Conservation (phyloP, 495 filamentous ascomycete species). For the Tuber melanosporum region DNA sequence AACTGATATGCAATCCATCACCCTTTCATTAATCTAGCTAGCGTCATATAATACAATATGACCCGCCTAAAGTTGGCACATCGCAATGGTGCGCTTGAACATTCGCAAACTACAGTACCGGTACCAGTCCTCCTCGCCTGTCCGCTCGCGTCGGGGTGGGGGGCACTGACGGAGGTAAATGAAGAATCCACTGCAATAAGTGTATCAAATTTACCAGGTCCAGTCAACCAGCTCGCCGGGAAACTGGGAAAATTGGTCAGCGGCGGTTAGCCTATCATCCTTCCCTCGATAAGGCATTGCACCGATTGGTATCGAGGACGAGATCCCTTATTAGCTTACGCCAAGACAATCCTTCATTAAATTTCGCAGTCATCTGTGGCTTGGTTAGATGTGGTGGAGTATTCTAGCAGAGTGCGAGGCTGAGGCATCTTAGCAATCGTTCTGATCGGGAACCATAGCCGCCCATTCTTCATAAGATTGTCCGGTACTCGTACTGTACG, state of each 20-base stretch:
- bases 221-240: neutral
- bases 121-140: neutral
- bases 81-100: neutral
- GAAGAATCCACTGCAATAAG: neutral
- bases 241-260: neutral
- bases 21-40: neutral
- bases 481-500: neutral
- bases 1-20: neutral
- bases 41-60: neutral
- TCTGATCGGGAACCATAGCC: neutral
- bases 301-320: neutral
- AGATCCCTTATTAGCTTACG: neutral
- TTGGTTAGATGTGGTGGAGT: neutral
- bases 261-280: neutral
- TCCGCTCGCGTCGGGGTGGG: neutral
- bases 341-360: conserved; percentile 1
- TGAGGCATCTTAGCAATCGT: neutral
- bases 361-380: neutral
- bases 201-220: neutral
- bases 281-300: neutral
- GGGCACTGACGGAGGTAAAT: neutral
- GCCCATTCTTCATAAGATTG: neutral
- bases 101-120: neutral
- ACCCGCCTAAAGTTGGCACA: neutral
- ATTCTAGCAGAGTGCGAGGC: neutral